Evolutionary conservation across 805 yeast species (phyloP).

Genomic region (Ogataea degrootiae): DNA sequence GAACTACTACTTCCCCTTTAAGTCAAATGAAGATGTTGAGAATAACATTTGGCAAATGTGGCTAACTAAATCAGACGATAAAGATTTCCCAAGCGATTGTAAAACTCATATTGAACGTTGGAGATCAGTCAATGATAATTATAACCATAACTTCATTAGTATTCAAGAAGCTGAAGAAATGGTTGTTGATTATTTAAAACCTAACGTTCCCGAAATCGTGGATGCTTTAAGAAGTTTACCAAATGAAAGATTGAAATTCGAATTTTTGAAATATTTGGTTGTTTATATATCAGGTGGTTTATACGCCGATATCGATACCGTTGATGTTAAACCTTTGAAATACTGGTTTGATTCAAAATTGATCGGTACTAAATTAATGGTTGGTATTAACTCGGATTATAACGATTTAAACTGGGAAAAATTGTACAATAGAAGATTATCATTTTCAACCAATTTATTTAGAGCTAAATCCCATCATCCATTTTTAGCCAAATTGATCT

Average conservation of each 20-base stretch:
- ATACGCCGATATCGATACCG: conserved; percentile 53
- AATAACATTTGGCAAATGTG: conserved; percentile 29
- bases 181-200: conserved; percentile 23
- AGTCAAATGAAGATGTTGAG: conserved; percentile 22
- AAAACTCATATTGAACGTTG: conserved; percentile 30
- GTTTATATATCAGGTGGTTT: conserved; percentile 49
- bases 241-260: conserved; percentile 44
- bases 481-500: conserved; percentile 29
- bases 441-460: conserved; percentile 26
- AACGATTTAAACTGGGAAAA: conserved; percentile 29
- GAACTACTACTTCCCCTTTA: conserved; percentile 27
- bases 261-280: conserved; percentile 48
- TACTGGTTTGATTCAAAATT: conserved; percentile 25
- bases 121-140: conserved; percentile 28
- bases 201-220: conserved; percentile 44
- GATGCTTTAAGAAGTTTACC: conserved; percentile 48
- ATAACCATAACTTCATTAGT: conserved; percentile 26
- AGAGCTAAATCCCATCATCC: conserved; percentile 31
- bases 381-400: conserved; percentile 28
- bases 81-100: conserved; percentile 27
- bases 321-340: conserved; percentile 39
- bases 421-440: conserved; percentile 28
- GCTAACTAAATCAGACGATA: conserved; percentile 25
- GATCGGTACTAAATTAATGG: conserved; percentile 20
- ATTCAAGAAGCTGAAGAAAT: conserved; percentile 27